Evolutionary conservation across 2,329 filamentous ascomycete species (phyloP).

Genomic region (Colletotrichum navitas): DNA sequence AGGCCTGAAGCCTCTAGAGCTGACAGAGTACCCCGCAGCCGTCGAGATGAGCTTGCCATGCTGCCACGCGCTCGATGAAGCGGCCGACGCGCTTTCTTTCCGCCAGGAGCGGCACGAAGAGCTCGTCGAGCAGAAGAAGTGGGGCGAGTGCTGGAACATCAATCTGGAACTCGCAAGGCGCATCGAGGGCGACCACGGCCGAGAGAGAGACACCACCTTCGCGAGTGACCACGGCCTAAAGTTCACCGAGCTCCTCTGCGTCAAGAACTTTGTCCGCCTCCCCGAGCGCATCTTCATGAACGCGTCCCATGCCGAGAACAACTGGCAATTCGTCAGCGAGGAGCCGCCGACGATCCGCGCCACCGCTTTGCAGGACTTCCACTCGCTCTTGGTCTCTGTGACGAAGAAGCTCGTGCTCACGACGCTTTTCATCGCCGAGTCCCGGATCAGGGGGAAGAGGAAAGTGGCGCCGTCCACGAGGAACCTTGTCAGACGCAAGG

Average conservation of each 20-base stretch:
- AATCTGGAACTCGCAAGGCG: conserved; percentile 53
- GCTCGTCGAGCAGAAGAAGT: conserved; percentile 68
- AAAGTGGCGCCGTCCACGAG: conserved; percentile 46
- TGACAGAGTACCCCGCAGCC: conserved; percentile 76
- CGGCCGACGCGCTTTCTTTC: conserved; percentile 74
- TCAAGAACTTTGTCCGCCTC: conserved; percentile 72
- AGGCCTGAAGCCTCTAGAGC: conserved; percentile 52
- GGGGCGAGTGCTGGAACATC: conserved; percentile 77
- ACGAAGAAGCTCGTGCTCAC: conserved; percentile 79
- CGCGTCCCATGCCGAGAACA: conserved; percentile 68
- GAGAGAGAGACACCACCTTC: conserved; percentile 25
- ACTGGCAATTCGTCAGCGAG: conserved; percentile 75
- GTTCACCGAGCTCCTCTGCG: conserved; percentile 69
- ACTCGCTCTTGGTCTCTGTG: conserved; percentile 74
- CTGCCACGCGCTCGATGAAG: conserved; percentile 73
- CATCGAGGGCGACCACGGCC: conserved; percentile 40
- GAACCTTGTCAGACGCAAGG: conserved; percentile 55
- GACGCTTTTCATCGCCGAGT: conserved; percentile 76
- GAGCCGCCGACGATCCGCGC: conserved; percentile 77
- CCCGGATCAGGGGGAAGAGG: conserved; percentile 70
- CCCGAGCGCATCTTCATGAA: conserved; percentile 84
- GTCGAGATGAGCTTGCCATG: conserved; percentile 77
- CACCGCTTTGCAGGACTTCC: conserved; percentile 82
- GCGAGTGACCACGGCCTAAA: conserved; percentile 52
- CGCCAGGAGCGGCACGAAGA: conserved; percentile 75